Evolutionary conservation across 148 eudicot species (phyloP).

Genomic region (Linanthus parryae): DNA sequence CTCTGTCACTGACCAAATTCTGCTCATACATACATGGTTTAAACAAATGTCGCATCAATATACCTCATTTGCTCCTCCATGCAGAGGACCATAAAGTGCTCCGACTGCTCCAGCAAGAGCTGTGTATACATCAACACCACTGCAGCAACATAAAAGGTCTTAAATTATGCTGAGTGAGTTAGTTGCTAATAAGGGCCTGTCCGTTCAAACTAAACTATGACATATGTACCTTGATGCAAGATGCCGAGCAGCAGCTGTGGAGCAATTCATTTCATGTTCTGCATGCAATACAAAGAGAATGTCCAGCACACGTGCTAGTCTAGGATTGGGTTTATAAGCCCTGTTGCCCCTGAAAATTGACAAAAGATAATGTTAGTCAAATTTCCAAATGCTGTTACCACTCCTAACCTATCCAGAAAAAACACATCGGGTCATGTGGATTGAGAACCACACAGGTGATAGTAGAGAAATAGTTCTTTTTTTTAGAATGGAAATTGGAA

Average conservation of each 20-base stretch:
- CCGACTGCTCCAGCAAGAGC: constrained; percentile 99
- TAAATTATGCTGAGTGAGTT: not conserved
- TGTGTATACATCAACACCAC: constrained; percentile 99
- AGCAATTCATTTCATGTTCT: constrained; percentile 99
- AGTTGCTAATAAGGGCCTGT: not conserved
- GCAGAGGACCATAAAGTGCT: constrained; percentile 98
- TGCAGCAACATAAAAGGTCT: constrained; percentile 24
- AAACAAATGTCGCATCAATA: not conserved
- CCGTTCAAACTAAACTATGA: not conserved
- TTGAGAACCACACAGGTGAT: too few species aligned
- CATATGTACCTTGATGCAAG: constrained; percentile 82
- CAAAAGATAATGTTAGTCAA: too few species aligned
- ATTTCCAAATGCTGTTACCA: too few species aligned
- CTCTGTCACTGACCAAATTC: too few species aligned
- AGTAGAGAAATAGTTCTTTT: too few species aligned
- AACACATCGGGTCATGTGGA: too few species aligned
- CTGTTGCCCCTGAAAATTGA: constrained; percentile 65
- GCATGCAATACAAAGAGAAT: constrained; percentile 92
- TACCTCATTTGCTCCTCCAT: constrained; percentile 99
- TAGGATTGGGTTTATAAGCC: constrained; percentile 88
- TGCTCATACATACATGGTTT: too few species aligned
- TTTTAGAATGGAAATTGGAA: too few species aligned
- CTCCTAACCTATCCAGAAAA: too few species aligned
- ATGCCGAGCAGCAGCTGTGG: constrained; percentile 98
- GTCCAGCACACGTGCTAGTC: constrained; percentile 88